Conservation (phyloP, 192 early-diverging fungal genomes). For the Entomortierella parvispora region DNA sequence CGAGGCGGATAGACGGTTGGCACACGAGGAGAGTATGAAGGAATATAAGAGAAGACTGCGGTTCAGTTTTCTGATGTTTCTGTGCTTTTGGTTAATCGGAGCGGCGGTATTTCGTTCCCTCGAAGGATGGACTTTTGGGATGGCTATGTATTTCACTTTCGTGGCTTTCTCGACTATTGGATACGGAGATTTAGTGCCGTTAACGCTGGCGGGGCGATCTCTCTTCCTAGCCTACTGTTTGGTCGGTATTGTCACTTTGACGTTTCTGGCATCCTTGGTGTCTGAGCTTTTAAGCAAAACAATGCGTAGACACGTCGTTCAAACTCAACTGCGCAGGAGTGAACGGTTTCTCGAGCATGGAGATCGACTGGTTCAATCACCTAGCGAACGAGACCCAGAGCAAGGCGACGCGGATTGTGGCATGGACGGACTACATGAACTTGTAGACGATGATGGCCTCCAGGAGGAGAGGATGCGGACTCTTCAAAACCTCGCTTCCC, state of each 20-base stretch:
- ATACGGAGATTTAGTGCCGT: constrained; percentile 4
- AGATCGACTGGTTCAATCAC: background rate
- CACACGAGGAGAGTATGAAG: constrained; percentile 9
- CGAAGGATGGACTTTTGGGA: constrained; percentile 2
- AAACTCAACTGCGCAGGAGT: constrained; percentile 4
- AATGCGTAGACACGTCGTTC: constrained; percentile 5
- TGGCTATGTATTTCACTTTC: constrained; percentile 9
- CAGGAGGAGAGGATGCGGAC: constrained; percentile 1
- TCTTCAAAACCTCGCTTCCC: background rate
- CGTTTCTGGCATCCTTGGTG: background rate
- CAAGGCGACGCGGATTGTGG: background rate
- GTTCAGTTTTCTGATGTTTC: constrained; percentile 9
- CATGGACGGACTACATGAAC: background rate
- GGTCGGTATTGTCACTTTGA: constrained; percentile 5
- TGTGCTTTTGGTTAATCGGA: constrained; percentile 3
- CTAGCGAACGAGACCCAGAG: constrained; percentile 4
- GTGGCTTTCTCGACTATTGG: constrained; percentile 12
- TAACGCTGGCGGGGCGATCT: constrained; percentile 8
- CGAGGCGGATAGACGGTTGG: background rate
- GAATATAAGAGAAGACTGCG: constrained; percentile 5
- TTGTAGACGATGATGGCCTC: background rate
- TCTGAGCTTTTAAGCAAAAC: constrained; percentile 9
- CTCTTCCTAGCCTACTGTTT: constrained; percentile 9
- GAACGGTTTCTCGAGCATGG: constrained; percentile 10
- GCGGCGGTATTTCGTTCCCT: background rate